These are phyloP conservation scores for Microbotryum intermedium DNA, from an alignment of 1,284 basidiomycete genomes.

Conservation along the genomic window DNA sequence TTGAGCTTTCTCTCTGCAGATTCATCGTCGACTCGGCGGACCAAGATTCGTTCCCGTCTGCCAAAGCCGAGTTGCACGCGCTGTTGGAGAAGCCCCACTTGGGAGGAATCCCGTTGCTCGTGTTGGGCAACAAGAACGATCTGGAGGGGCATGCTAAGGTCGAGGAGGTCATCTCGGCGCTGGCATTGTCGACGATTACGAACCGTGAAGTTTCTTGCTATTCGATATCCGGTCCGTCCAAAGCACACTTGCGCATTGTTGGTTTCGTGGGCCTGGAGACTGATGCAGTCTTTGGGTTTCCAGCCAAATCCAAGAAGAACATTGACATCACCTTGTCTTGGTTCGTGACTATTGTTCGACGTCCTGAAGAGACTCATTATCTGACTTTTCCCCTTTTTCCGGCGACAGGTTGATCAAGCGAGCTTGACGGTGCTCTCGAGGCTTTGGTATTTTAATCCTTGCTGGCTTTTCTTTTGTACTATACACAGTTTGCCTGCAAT, in stretches of 20 bases:
- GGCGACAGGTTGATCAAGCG: constrained; percentile 12
- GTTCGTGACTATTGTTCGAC: constrained; percentile 23
- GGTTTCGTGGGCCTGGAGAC: constrained; percentile 1
- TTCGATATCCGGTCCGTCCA: constrained; percentile 8
- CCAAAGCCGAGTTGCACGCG: constrained; percentile 76
- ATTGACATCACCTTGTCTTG: constrained; percentile 51
- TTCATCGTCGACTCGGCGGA: constrained; percentile 85
- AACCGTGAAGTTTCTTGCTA: constrained; percentile 28
- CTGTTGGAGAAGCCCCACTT: constrained; percentile 67
- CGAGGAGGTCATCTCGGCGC: constrained; percentile 71
- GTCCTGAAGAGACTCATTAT: background rate
- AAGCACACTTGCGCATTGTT: constrained; percentile 47
- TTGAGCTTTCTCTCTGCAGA: constrained; percentile 43
- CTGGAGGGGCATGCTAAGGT: constrained; percentile 67
- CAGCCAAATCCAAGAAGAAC: constrained; percentile 86
- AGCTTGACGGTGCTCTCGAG: background rate
- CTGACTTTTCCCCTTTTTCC: background rate
- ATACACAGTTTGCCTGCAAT: background rate
- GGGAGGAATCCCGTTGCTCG: constrained; percentile 72
- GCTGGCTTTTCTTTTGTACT: background rate
- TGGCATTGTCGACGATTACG: constrained; percentile 49
- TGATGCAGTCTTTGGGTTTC: constrained; percentile 17
- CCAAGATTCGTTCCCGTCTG: constrained; percentile 70
- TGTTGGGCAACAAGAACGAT: constrained; percentile 95
- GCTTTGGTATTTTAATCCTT: background rate